A percentile compares a stretch with the other conserved stretches of the same genome.
phyloP scores from a whole-genome alignment of 1,284 basidiomycete genomes.

The Sanghuangporus weigelae region DNA sequence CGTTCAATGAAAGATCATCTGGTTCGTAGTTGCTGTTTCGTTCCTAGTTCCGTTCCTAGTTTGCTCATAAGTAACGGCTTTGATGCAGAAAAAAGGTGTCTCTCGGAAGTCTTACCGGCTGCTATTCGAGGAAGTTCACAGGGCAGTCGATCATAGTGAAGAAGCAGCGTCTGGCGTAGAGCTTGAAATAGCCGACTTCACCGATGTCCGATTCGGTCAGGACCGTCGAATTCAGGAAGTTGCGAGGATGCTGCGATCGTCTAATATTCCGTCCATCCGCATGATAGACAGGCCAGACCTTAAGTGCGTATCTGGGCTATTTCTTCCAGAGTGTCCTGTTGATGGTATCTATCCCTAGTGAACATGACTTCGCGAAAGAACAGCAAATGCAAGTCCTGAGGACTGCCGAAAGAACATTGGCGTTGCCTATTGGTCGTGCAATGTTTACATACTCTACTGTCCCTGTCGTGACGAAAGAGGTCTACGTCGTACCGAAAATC shows the following conservation, averaged over 20 bases:
- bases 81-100: slow-evolving; percentile 36
- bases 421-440: slow-evolving; percentile 81
- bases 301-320: slow-evolving; percentile 41
- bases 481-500: slow-evolving; percentile 76
- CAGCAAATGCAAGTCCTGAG: slow-evolving; percentile 76
- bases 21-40: slow-evolving; percentile 34
- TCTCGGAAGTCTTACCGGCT: slow-evolving; percentile 46
- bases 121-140: slow-evolving; percentile 45
- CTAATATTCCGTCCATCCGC: slow-evolving; percentile 58
- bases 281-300: slow-evolving; percentile 67
- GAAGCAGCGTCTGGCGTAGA: slow-evolving; percentile 63
- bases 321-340: not conserved
- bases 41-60: not conserved
- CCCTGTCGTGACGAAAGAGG: slow-evolving; percentile 64
- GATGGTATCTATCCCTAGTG: slow-evolving; percentile 38
- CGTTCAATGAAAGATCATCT: slow-evolving; percentile 51
- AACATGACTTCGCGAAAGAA: slow-evolving; percentile 75
- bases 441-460: slow-evolving; percentile 84
- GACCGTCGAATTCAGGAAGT: slow-evolving; percentile 86
- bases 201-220: slow-evolving; percentile 79
- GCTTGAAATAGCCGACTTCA: slow-evolving; percentile 65
- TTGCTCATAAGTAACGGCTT: not conserved
- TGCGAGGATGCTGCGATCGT: slow-evolving; percentile 81
- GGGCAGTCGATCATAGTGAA: slow-evolving; percentile 47
- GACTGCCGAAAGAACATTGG: slow-evolving; percentile 80